Conservation (phyloP, 2,329 filamentous ascomycete genomes). For the Berkeleyomyces basicola region DNA sequence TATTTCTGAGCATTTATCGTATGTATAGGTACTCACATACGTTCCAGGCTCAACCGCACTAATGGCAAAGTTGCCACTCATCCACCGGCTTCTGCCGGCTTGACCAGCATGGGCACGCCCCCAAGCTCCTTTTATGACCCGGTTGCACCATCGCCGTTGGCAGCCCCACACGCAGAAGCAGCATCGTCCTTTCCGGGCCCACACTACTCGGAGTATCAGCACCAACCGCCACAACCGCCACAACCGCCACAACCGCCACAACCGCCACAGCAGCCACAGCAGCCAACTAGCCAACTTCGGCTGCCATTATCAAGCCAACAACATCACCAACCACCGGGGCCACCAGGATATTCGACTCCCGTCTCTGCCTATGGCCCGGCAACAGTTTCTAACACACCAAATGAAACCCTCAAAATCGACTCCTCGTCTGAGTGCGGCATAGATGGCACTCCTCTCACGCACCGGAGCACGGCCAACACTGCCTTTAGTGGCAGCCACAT, state of each 20-base stretch:
- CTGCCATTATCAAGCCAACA: not conserved
- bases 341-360: not conserved
- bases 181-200: not conserved
- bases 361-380: not conserved
- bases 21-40: not conserved
- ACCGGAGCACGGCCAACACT: constrained; percentile 5
- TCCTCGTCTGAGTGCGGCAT: constrained; percentile 2
- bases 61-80: constrained; percentile 10
- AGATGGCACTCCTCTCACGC: not conserved
- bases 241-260: not conserved
- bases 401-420: constrained; percentile 2
- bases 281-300: not conserved
- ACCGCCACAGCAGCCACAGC: not conserved
- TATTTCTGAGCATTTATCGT: not conserved
- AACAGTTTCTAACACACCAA: not conserved
- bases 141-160: not conserved
- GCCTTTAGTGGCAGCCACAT: not conserved
- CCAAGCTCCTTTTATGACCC: not conserved
- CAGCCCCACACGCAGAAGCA: not conserved
- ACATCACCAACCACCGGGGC: not conserved
- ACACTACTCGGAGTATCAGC: not conserved
- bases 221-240: not conserved
- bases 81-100: constrained; percentile 1
- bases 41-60: constrained; percentile 9
- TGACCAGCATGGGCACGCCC: not conserved